These are phyloP conservation scores for Citrullus amarus DNA, from an alignment of 306 rosid genomes.

Conservation along the genomic window DNA sequence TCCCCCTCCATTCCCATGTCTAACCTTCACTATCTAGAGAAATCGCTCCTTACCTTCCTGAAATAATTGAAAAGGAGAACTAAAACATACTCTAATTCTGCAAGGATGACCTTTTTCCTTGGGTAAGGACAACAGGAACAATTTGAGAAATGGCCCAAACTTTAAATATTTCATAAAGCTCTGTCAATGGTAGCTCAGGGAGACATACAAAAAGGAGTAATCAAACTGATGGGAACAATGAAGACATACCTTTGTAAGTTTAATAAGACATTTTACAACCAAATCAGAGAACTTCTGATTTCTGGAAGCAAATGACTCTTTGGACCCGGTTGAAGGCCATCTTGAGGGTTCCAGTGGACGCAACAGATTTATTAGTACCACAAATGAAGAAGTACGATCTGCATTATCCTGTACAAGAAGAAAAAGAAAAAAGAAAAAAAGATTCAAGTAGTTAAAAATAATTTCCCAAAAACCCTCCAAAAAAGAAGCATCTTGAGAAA, in stretches of 20 bases:
- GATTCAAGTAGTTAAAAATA: neutral
- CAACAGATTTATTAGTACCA: constrained; percentile 77
- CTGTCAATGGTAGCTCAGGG: neutral
- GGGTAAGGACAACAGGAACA: neutral
- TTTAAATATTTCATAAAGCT: neutral
- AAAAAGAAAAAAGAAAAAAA: neutral
- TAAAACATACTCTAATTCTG: neutral
- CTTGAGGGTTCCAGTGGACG: constrained; percentile 94
- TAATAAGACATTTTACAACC: constrained; percentile 98
- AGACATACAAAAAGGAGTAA: neutral
- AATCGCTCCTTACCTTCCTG: neutral
- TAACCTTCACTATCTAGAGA: neutral
- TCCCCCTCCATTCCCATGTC: neutral
- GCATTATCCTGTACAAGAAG: constrained; percentile 76
- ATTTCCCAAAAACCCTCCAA: neutral
- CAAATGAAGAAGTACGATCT: constrained; percentile 91
- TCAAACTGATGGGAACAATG: neutral
- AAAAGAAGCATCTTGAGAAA: neutral
- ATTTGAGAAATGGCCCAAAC: neutral
- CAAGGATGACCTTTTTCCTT: neutral
- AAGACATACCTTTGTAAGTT: constrained; percentile 75
- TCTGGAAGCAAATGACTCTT: constrained; percentile 76
- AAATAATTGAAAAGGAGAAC: neutral
- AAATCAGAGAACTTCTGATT: constrained; percentile 94
- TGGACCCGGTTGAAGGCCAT: constrained; percentile 84